phyloP scores from a whole-genome alignment of 2,329 filamentous ascomycete genomes.

The Thelonectria discophora region DNA sequence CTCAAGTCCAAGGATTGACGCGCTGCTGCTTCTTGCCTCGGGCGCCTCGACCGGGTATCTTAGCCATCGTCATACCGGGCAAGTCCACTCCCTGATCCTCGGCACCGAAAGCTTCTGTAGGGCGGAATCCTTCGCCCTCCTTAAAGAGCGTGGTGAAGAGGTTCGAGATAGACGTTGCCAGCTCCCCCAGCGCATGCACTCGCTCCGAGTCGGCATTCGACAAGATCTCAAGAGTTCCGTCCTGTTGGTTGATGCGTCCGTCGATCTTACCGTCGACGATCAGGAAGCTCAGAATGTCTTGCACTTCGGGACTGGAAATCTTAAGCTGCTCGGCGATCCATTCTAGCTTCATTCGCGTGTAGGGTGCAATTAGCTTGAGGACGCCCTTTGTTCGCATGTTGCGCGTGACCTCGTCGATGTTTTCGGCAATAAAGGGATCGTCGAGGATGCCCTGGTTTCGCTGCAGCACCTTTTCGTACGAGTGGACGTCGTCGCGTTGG shows the following conservation, averaged over 20 bases:
- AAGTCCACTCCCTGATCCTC: constrained; percentile 46
- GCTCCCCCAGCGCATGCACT: constrained; percentile 75
- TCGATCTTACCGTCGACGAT: constrained; percentile 90
- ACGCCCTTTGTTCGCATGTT: constrained; percentile 98
- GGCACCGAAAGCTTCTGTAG: constrained; percentile 35
- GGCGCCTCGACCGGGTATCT: constrained; percentile 18
- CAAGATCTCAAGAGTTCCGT: constrained; percentile 83
- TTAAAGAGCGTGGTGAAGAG: constrained; percentile 79
- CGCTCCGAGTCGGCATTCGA: constrained; percentile 78
- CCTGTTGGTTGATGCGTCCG: constrained; percentile 89
- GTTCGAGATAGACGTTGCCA: constrained; percentile 73
- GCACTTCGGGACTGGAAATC: constrained; percentile 85
- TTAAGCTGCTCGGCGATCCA: constrained; percentile 91
- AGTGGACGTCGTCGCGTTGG: constrained; percentile 91
- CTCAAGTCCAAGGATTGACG: constrained; percentile 31
- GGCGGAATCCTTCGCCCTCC: constrained; percentile 76
- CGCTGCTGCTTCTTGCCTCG: constrained; percentile 35
- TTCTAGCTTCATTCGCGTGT: constrained; percentile 86
- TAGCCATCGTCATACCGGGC: constrained; percentile 34
- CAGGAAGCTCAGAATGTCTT: constrained; percentile 94
- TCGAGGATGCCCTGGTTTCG: constrained; percentile 88
- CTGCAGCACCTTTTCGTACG: constrained; percentile 87
- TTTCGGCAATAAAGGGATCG: constrained; percentile 97
- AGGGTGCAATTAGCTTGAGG: constrained; percentile 91
- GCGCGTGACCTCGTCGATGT: constrained; percentile 97